These are phyloP conservation scores for Starmerella etchellsii DNA, from an alignment of 805 yeast species.

Conservation along the genomic window DNA sequence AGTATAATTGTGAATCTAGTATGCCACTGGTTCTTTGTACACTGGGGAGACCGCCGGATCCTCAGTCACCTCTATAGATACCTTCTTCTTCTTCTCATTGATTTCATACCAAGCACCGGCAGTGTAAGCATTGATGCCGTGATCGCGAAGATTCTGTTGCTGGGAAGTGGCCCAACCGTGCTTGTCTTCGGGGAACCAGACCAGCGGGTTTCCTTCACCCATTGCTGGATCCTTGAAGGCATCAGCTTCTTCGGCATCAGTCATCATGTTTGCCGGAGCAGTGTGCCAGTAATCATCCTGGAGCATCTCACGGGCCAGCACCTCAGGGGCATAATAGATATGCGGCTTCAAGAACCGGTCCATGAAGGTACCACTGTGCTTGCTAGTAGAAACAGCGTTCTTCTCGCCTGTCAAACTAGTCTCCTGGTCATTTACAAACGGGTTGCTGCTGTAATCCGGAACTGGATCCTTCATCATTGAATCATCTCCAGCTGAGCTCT, in stretches of 20 bases:
- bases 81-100: slow-evolving; percentile 21
- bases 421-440: slow-evolving; percentile 1
- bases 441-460: background rate
- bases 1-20: background rate
- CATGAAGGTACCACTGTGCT: slow-evolving; percentile 23
- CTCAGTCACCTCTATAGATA: slow-evolving; percentile 13
- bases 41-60: slow-evolving; percentile 16
- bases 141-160: slow-evolving; percentile 40
- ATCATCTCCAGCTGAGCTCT: background rate
- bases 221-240: slow-evolving; percentile 74
- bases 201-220: slow-evolving; percentile 50
- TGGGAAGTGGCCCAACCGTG: slow-evolving; percentile 62
- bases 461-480: background rate
- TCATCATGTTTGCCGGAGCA: slow-evolving; percentile 4
- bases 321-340: slow-evolving; percentile 34
- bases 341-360: slow-evolving; percentile 45
- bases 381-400: background rate
- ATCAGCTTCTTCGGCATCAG: slow-evolving; percentile 37
- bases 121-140: slow-evolving; percentile 51
- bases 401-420: background rate
- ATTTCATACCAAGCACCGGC: slow-evolving; percentile 47
- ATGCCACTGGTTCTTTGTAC: slow-evolving; percentile 10
- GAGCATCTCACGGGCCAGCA: slow-evolving; percentile 21
- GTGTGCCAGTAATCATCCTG: slow-evolving; percentile 23
- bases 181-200: slow-evolving; percentile 89